phyloP scores from a whole-genome alignment of 805 yeast genomes.

The Cyberlindnera galapagoensis region DNA sequence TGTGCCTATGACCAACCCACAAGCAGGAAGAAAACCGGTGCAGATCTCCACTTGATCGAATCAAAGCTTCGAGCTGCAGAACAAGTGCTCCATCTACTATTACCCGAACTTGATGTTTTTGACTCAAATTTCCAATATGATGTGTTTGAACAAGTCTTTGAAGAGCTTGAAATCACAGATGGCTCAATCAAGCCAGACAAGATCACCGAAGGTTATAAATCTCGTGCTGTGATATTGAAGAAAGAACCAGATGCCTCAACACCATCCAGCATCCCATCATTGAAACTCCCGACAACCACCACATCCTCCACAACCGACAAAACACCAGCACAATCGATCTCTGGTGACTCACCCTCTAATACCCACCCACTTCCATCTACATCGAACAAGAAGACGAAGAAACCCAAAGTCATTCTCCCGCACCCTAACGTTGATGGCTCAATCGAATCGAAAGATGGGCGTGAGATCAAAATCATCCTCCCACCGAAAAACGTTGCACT shows the following conservation, averaged over 20 bases:
- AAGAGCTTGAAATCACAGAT: slow-evolving; percentile 1
- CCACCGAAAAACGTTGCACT: slow-evolving; percentile 74
- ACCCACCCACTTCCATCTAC: not conserved
- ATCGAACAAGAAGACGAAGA: slow-evolving; percentile 8
- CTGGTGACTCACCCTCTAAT: not conserved
- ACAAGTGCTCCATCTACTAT: slow-evolving; percentile 26
- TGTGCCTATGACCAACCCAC: slow-evolving; percentile 71
- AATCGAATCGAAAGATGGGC: slow-evolving; percentile 28
- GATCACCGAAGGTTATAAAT: slow-evolving; percentile 10
- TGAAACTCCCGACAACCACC: not conserved
- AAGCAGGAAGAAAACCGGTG: slow-evolving; percentile 36
- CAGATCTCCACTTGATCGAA: slow-evolving; percentile 29
- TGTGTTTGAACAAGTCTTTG: slow-evolving; percentile 16
- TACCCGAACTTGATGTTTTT: slow-evolving; percentile 35
- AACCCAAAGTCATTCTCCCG: slow-evolving; percentile 13
- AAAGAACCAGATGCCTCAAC: slow-evolving; percentile 8
- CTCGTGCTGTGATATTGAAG: too few species aligned
- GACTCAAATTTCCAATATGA: slow-evolving; percentile 25
- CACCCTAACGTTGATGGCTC: slow-evolving; percentile 33
- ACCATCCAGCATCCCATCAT: not conserved
- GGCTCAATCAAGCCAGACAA: slow-evolving; percentile 6
- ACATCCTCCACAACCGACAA: not conserved
- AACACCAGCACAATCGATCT: not conserved
- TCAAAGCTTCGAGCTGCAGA: slow-evolving; percentile 30
- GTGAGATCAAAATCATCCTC: slow-evolving; percentile 55